Percentiles rank a stretch among this genome's conserved stretches.
Evolutionary conservation across 768 basidiomycete genomes (phyloP).

Genomic region (Russula lepida): DNA sequence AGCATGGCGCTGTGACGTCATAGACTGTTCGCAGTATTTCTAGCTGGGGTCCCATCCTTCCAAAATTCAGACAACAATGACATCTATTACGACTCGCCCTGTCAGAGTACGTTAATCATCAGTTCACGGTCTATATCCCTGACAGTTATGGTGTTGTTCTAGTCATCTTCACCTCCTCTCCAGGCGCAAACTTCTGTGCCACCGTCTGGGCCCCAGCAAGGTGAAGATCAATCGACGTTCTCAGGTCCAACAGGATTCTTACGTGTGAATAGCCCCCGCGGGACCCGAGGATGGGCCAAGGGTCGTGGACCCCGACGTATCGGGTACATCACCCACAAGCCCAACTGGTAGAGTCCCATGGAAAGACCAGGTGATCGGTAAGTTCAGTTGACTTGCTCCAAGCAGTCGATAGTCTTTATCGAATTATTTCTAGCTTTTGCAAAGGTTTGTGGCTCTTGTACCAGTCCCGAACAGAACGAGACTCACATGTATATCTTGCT

Average conservation of each 20-base stretch:
- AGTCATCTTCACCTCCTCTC: neutral
- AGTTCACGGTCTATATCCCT: too few relatives aligned
- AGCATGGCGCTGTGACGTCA: neutral
- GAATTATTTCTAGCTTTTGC: constrained; percentile 1
- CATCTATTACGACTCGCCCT: neutral
- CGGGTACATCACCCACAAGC: constrained; percentile 20
- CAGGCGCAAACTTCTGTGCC: neutral
- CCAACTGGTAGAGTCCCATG: constrained; percentile 36
- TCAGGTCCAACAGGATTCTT: neutral
- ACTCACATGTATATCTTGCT: neutral
- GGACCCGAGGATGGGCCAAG: constrained; percentile 31
- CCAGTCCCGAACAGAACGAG: neutral
- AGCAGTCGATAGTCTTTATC: neutral
- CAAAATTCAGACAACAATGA: neutral
- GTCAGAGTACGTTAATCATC: neutral
- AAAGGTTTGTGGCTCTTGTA: constrained; percentile 4
- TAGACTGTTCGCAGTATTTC: neutral
- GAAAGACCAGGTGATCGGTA: constrained; percentile 53
- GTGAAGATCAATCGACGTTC: neutral
- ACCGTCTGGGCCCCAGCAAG: constrained; percentile 33
- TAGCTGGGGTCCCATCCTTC: neutral
- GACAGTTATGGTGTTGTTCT: neutral
- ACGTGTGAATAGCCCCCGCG: constrained; percentile 21
- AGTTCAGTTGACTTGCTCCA: constrained; percentile 7
- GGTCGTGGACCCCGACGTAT: constrained; percentile 22